Conservation (phyloP, 257 asterid species). For the Scutellaria galericulata region DNA sequence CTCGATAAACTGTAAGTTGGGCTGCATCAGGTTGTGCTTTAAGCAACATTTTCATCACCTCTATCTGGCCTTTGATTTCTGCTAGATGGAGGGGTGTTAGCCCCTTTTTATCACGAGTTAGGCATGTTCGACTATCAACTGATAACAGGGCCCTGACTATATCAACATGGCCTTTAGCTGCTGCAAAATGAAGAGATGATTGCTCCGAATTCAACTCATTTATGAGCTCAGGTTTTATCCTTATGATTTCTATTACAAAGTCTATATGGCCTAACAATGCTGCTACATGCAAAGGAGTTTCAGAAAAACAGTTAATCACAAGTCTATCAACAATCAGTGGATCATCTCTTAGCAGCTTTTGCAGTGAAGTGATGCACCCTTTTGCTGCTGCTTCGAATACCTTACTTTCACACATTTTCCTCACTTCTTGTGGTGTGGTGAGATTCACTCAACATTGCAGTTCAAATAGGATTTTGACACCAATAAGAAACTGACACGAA, state of each 20-base stretch:
- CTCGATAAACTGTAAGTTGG: constrained; percentile 17
- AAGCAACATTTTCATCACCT: constrained; percentile 34
- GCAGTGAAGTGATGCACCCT: constrained; percentile 27
- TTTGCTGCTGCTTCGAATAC: constrained; percentile 44
- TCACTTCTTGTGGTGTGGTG: background rate
- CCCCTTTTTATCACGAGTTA: constrained; percentile 39
- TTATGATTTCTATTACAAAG: constrained; percentile 36
- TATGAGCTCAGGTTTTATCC: constrained; percentile 26
- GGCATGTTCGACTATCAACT: constrained; percentile 32
- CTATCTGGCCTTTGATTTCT: constrained; percentile 42
- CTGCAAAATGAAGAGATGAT: constrained; percentile 48
- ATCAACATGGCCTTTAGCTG: constrained; percentile 38
- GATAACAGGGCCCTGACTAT: constrained; percentile 32
- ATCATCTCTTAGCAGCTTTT: constrained; percentile 35
- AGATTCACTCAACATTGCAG: no score
- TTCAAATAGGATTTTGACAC: no score
- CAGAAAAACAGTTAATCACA: constrained; percentile 20
- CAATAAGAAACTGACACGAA: no score
- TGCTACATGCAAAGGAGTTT: constrained; percentile 46
- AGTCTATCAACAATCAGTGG: constrained; percentile 42
- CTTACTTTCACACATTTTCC: constrained; percentile 29
- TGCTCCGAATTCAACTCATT: constrained; percentile 32
- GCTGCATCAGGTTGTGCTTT: constrained; percentile 30
- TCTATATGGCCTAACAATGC: constrained; percentile 38
- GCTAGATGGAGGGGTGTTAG: constrained; percentile 53